Percentiles rank a stretch among this genome's conserved stretches.
Evolutionary conservation across 2,329 filamentous ascomycete species (phyloP).

Genomic region (Fusarium robinianum): DNA sequence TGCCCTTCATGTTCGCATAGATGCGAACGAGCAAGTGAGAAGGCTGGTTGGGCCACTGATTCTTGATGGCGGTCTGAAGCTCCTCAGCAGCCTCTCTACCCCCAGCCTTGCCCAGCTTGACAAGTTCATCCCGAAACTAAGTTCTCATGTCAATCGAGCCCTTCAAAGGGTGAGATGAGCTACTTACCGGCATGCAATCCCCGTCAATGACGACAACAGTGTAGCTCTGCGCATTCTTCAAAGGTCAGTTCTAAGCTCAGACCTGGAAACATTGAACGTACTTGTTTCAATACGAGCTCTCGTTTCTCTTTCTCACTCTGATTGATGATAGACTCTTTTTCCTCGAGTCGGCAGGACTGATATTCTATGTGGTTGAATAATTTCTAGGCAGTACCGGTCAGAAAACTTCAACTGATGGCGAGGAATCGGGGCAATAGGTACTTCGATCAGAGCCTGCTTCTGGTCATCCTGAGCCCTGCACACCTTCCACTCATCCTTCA

Average conservation of each 20-base stretch:
- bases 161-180: not conserved
- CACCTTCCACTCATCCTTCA: not conserved
- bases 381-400: not conserved
- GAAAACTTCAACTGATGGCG: too few species aligned
- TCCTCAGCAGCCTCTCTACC: constrained; percentile 38
- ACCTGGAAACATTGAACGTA: too few species aligned
- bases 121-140: constrained; percentile 43
- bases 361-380: not conserved
- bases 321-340: not conserved
- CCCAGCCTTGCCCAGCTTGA: constrained; percentile 38
- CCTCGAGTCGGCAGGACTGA: not conserved
- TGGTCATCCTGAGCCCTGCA: constrained; percentile 9
- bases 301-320: not conserved
- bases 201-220: constrained; percentile 46
- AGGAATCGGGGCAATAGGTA: too few species aligned
- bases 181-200: constrained; percentile 45
- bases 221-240: constrained; percentile 34
- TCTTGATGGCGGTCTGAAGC: constrained; percentile 33
- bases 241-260: not conserved
- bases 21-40: constrained; percentile 42
- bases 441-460: constrained; percentile 2
- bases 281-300: not conserved
- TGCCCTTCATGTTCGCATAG: constrained; percentile 45
- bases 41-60: constrained; percentile 11
- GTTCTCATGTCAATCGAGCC: not conserved